phyloP scores from a whole-genome alignment of 371 early-diverging fungal species.

The Mucor piriformis region DNA sequence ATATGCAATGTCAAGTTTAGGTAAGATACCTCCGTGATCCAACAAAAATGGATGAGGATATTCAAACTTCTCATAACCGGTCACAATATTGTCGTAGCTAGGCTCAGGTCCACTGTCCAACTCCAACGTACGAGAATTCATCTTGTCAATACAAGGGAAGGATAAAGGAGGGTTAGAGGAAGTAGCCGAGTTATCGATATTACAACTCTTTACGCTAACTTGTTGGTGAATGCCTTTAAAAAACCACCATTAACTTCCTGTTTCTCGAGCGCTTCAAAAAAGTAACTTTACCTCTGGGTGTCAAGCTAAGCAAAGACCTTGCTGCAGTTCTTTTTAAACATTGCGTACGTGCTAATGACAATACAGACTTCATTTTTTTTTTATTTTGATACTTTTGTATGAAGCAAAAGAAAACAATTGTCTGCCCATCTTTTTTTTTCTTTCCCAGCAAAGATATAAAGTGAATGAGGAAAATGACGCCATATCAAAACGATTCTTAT shows the following conservation, averaged over 20 bases:
- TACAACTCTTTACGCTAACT: conserved; percentile 3
- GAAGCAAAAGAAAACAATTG: background rate
- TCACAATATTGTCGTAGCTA: conserved; percentile 81
- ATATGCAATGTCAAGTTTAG: conserved; percentile 78
- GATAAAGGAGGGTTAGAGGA: conserved; percentile 69
- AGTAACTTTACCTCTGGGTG: conserved; percentile 14
- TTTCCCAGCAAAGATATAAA: background rate
- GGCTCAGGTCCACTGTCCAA: conserved; percentile 87
- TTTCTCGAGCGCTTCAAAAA: too few species aligned
- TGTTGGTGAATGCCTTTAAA: conserved; percentile 14
- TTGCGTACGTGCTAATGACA: conserved; percentile 5
- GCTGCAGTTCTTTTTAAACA: background rate
- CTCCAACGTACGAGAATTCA: conserved; percentile 66
- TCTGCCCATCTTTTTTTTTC: background rate
- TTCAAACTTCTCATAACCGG: conserved; percentile 76
- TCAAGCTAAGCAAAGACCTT: background rate
- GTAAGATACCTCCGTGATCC: conserved; percentile 85
- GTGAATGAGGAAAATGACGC: conserved; percentile 10
- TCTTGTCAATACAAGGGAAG: conserved; percentile 80
- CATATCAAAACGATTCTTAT: conserved; percentile 5
- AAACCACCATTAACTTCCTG: background rate
- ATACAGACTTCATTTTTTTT: conserved; percentile 5
- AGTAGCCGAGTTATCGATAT: background rate
- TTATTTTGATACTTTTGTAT: background rate
- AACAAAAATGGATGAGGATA: conserved; percentile 71